Evolutionary conservation across 305 asterid genomes (phyloP).

Genomic region (Ilex paraguariensis): DNA sequence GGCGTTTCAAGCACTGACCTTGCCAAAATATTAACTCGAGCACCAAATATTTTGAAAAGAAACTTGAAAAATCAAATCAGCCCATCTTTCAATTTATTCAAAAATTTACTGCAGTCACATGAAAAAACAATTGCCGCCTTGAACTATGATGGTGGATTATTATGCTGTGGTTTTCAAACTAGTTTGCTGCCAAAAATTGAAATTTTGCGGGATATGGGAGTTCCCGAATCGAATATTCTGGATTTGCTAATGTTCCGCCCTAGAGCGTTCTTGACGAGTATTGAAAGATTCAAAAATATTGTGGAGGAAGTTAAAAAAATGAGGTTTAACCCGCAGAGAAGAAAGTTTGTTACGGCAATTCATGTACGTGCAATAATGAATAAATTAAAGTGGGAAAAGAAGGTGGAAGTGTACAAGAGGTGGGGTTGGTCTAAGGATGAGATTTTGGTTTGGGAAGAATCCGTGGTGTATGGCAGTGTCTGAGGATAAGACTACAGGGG

Average conservation of each 20-base stretch:
- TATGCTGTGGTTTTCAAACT: not conserved
- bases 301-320: constrained; percentile 17
- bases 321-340: constrained; percentile 13
- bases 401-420: constrained; percentile 18
- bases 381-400: constrained; percentile 13
- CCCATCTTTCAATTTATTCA: not conserved
- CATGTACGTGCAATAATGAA: constrained; percentile 3
- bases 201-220: not conserved
- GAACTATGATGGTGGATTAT: not conserved
- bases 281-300: constrained; percentile 8
- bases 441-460: constrained; percentile 15
- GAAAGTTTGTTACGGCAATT: constrained; percentile 13
- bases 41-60: not conserved
- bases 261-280: not conserved
- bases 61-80: not conserved
- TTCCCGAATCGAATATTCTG: constrained; percentile 1
- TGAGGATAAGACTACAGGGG: constrained; percentile 17
- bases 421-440: constrained; percentile 34
- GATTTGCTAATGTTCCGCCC: constrained; percentile 2
- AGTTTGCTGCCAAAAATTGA: not conserved
- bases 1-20: not conserved
- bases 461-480: constrained; percentile 30
- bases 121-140: not conserved
- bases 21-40: not conserved
- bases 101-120: not conserved